Base-by-base conservation (phyloP, 1,139 yeast species). In the Candida mesenterica region DNA sequence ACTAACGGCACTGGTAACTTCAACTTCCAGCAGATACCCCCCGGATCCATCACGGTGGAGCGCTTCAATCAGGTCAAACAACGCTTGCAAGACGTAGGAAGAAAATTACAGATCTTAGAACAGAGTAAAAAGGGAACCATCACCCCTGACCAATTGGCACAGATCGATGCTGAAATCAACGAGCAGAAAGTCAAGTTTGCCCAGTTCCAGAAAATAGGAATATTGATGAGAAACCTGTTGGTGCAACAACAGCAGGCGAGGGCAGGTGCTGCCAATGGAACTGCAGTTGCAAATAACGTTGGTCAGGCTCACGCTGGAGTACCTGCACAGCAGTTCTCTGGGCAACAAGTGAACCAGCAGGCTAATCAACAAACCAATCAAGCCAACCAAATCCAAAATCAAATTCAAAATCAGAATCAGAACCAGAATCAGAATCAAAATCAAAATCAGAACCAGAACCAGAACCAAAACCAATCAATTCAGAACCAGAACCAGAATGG, bases 1-100 rank as follows among this genome's bases (percentile, higher is more conserved):
- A 6, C 44, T 34, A 38, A 20, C 39, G 31, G 26, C 47, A 35
- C 13, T 39, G 17, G 15, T 40, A 37, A 16, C 24, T 20, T 31
- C 16, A 36, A 36, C 24, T 25, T 25, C 18, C 42, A 19, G 17
- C 38, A 34, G 22, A 33, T 31, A 5, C 69, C 65, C 10, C 47
- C 55, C 8, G 55, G 47, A 36, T 57, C 61, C 3, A 67, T 65
- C 4, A 65, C 74, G 0, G 53, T 65, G 10, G 74, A 69, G 40
- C 59, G 63, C 30, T 69, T 65, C 50, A 66, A 67, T 38, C 66
- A 61, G 34, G 68, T 68, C n/a, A 62, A 64, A 33, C 56, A 57
- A 6, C 52, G 65, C 24, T 51, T 69, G 22, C 59, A 55, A 31
- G 77, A 70, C 33, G 66, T 74, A 38, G 72, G 70, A 33, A 61